Evolutionary conservation across 2,329 filamentous ascomycete genomes (phyloP), one percentile per base, ranked within the genome.

Genomic region (Ustulina deusta): DNA sequence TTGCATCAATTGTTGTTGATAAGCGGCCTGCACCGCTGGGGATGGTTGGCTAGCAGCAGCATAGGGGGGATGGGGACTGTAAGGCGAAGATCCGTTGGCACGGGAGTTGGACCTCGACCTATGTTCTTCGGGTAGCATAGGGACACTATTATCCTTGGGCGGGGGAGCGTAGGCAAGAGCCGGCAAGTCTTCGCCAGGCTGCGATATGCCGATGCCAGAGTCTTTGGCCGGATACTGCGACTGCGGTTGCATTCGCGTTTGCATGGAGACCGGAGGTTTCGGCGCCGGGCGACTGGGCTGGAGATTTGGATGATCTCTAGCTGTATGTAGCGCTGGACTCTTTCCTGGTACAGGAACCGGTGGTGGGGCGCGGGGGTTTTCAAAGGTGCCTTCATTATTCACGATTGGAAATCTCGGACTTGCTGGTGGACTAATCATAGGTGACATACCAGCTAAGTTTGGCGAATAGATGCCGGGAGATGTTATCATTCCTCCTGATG

Each of bases 281-380:
- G 94, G 96, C 52, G 95, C 94, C 62, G 93, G 92, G 68, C 96
- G 89, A 75, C 89, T 92, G 57, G 96, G 94, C 77, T 97, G 86
- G 75, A 94, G 83, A 69, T 87, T 86, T 69, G 86, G 78, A 65
- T 76, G 75, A 71, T 89, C 87, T 77, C 87, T 87, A 63, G 80
- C 78, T 48, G 83, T 81, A 52, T 77, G 73, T 58, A 75, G 63
- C 36, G 82, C 78, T 51, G 80, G 82, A 66, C 80, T 81, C 65
- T 85, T 81, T 56, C 83, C 84, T 52, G 80, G 79, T 76, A 87
- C 78, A 65, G 95, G 94, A 68, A 97, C 92, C 11, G 95, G 96
- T 71, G 96, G 96, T 44, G 96, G 93, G 20, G 95, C 93, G 77
- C 96, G 89, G 56, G 96, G 96, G 78, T 99, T 98, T 82, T 98